Evolutionary conservation across 805 yeast genomes (phyloP), one percentile per base, ranked within the genome.

Genomic region (Candida sithepensis): DNA sequence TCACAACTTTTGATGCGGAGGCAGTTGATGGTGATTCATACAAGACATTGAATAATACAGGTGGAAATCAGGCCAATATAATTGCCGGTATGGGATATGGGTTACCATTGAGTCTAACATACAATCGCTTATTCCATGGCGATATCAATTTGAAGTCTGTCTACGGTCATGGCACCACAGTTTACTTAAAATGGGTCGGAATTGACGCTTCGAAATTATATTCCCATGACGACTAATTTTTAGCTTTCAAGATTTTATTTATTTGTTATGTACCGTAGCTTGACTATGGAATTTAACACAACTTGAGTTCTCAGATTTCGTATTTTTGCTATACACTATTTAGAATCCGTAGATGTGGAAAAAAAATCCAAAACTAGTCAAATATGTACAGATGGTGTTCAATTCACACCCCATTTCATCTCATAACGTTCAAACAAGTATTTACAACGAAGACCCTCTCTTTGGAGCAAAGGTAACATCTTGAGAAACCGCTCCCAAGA

Each of bases 21-120:
- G 43, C 45, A 10, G 51, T 49, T 1, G 72, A 74, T 19, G 85
- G 80, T 48, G 85, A 78, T 13, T 72, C 79, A 36, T 77, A 76
- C 57, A 77, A 77, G 57, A 81, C 87, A 0, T 66, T 82, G 47
- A 85, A 85, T 57, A 78, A 78, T 24, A 82, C 84, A 1, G 85
- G 87, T 1, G 72, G 74, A 40, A 74, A 75, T 20, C 78, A 56
- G 34, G 63, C 65, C 8, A 77, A 77, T 57, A 71, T 77, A 8
- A 81, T 92, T 32, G 96, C 97, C 0, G 99, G 99, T 0, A 86
- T 94, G 87, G 98, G 98, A 0, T 92, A 89, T 62, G 99, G 99
- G 0, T 67, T 92, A 46, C 98, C 98, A 6, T 70, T 92, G 52
- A 86, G 91, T 50, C 71, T 80, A 56, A 85, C 88, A 0, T 86